Evolutionary conservation across 2,329 filamentous ascomycete species (phyloP).

Genomic region (Cordyceps pruinosa): DNA sequence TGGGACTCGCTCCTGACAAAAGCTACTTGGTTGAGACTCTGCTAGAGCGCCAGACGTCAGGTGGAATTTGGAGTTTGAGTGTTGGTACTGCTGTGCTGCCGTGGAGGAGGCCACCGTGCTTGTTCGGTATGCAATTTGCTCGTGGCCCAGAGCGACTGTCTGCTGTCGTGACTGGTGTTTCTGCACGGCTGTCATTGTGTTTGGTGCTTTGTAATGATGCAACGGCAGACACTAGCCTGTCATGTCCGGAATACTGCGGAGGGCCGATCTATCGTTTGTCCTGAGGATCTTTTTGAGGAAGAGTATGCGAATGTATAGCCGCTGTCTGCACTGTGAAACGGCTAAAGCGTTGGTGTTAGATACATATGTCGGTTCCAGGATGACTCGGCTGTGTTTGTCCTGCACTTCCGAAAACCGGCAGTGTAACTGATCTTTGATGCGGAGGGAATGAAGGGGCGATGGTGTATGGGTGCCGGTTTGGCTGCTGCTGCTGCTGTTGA

Average conservation of each 20-base stretch:
- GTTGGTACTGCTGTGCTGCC: neutral
- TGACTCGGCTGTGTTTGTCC: neutral
- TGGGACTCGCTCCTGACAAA: neutral
- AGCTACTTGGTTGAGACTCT: neutral
- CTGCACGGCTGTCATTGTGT: constrained; percentile 12
- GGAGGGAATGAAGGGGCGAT: neutral
- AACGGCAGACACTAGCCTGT: neutral
- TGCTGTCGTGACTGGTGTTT: constrained; percentile 3
- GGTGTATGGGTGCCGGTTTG: neutral
- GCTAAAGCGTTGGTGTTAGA: neutral
- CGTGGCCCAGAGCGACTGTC: neutral
- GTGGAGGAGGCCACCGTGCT: neutral
- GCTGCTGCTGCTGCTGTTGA: neutral
- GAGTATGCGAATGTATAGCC: neutral
- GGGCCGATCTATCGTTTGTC: neutral
- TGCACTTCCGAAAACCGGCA: no score
- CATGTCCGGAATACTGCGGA: neutral
- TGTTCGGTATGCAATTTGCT: neutral
- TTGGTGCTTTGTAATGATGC: constrained; percentile 1
- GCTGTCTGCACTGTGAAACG: neutral
- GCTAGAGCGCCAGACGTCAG: neutral
- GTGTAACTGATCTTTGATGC: no score
- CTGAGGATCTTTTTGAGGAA: neutral
- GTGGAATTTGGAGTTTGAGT: neutral
- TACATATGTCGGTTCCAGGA: neutral